Conservation (phyloP, 2,329 filamentous ascomycete genomes). For the Claviceps cyperi region DNA sequence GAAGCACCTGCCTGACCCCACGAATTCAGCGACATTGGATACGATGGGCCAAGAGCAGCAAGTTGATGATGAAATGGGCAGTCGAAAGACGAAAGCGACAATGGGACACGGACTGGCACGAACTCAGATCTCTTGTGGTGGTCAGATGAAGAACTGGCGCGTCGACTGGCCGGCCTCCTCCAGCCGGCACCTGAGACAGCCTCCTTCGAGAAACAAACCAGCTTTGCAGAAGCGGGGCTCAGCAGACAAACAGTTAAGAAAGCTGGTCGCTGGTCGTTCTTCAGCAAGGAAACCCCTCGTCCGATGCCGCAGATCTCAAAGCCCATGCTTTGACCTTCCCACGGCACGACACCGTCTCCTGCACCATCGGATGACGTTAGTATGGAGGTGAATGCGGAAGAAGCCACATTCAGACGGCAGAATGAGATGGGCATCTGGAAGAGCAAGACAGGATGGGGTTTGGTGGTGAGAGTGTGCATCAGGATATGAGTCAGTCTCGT, state of each 20-base stretch:
- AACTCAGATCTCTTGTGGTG: slow-evolving; percentile 26
- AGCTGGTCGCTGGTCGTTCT: slow-evolving; percentile 16
- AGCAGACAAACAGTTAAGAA: slow-evolving; percentile 15
- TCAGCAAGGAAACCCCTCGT: slow-evolving; percentile 13
- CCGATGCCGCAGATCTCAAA: not conserved
- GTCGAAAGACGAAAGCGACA: slow-evolving; percentile 13
- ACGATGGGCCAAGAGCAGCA: not conserved
- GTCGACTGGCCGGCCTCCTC: slow-evolving; percentile 28
- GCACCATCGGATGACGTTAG: slow-evolving; percentile 14
- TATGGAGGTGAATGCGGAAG: slow-evolving; percentile 29
- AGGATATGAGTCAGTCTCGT: not conserved
- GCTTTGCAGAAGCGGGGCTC: slow-evolving; percentile 18
- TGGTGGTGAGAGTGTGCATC: slow-evolving; percentile 23
- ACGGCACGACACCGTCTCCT: not conserved
- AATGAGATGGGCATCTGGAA: slow-evolving; percentile 39
- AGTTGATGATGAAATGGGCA: not conserved
- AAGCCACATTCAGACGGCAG: slow-evolving; percentile 35
- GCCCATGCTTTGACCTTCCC: not conserved
- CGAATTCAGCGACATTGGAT: not conserved
- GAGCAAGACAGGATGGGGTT: slow-evolving; percentile 32
- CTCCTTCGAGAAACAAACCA: slow-evolving; percentile 13
- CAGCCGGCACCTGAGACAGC: slow-evolving; percentile 18
- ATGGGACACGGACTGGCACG: not conserved
- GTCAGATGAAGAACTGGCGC: slow-evolving; percentile 30
- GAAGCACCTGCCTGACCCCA: not conserved